Base-by-base conservation (phyloP, 805 yeast genomes). In the Maudiozyma barnettii region DNA sequence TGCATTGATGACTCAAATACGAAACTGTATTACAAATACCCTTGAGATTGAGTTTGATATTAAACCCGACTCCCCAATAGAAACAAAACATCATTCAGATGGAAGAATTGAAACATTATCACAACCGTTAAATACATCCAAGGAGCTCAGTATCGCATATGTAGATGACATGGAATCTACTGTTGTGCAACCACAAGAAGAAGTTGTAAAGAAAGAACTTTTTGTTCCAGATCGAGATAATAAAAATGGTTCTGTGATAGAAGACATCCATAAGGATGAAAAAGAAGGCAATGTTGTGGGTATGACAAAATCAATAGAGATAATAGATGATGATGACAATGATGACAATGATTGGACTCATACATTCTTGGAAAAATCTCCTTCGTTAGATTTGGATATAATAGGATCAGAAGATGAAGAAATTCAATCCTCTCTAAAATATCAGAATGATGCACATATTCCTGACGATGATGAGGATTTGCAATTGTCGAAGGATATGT, bases 391-490 rank as follows among this genome's bases (percentile, higher is more conserved):
- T 5, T 14, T 39, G 9, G 30, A 21, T 3, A 14, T 22, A 12
- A 2, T 22, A 12, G 20, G 18, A 14, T 21, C 18, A 7, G 30
- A 21, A n/a, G 41, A 14, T 2, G 30, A 23, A 10, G 18, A 14
- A 3, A 5, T 14, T 20, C 30, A 39, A 20, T 21, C 23, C 4
- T 37, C 40, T 2, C n/a, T 33, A 9, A 14, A 16, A 33, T 33
- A 37, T 21, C n/a, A 53, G 23, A 42, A 47, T 40, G 49, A 43
- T 23, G 39, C 44, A 23, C 47, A 49, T 7, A 10, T 35, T 3
- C 26, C 40, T 3, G 14, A 14, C 26, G 26, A n/a, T 2, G 39
- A 55, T 29, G 63, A 57, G 30, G 63, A 57, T 42, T 22, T 57
- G 18, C 52, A 50, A 16, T 41, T 56, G 16, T 46, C 58, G 2